phyloP scores from a whole-genome alignment of 164 flowering plant species.

The Berberis thunbergii region DNA sequence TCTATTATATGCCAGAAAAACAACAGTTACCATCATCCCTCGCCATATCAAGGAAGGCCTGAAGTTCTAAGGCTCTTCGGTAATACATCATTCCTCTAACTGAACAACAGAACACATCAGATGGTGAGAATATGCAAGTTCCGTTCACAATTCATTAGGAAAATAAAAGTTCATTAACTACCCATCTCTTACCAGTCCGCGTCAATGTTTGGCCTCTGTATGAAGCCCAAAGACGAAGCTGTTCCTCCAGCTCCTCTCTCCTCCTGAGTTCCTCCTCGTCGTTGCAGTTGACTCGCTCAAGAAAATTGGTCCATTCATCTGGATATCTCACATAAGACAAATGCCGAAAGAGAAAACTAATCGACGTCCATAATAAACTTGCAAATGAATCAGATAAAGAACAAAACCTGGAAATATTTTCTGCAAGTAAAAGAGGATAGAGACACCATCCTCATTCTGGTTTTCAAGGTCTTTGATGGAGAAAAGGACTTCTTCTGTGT shows the following conservation, averaged over 20 bases:
- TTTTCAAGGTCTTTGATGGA: slow-evolving; percentile 57
- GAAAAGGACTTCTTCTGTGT: slow-evolving; percentile 86
- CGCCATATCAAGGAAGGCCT: slow-evolving; percentile 98
- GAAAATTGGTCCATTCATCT: slow-evolving; percentile 96
- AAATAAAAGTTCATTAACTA: not conserved
- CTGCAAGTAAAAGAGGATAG: slow-evolving; percentile 92
- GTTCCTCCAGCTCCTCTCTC: slow-evolving; percentile 46
- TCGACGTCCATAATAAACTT: too few relatives aligned
- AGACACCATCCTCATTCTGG: slow-evolving; percentile 91
- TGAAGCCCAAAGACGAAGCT: slow-evolving; percentile 94
- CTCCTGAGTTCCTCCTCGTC: slow-evolving; percentile 58
- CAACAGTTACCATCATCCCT: slow-evolving; percentile 54
- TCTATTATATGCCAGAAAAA: slow-evolving; percentile 1
- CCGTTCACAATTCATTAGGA: too few relatives aligned
- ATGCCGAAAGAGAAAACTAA: not conserved
- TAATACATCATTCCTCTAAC: slow-evolving; percentile 99
- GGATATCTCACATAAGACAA: slow-evolving; percentile 2
- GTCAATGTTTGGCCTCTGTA: slow-evolving; percentile 94
- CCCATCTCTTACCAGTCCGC: slow-evolving; percentile 55
- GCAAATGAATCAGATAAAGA: not conserved
- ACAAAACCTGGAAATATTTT: slow-evolving; percentile 85
- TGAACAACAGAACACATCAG: slow-evolving; percentile 11
- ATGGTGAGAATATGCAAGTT: too few relatives aligned
- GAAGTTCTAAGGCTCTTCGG: slow-evolving; percentile 94
- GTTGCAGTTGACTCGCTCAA: slow-evolving; percentile 49